Evolutionary conservation across 192 early-diverging fungal genomes (phyloP), one percentile per base, ranked within the genome.

Genomic region (Coemansia sp.): DNA sequence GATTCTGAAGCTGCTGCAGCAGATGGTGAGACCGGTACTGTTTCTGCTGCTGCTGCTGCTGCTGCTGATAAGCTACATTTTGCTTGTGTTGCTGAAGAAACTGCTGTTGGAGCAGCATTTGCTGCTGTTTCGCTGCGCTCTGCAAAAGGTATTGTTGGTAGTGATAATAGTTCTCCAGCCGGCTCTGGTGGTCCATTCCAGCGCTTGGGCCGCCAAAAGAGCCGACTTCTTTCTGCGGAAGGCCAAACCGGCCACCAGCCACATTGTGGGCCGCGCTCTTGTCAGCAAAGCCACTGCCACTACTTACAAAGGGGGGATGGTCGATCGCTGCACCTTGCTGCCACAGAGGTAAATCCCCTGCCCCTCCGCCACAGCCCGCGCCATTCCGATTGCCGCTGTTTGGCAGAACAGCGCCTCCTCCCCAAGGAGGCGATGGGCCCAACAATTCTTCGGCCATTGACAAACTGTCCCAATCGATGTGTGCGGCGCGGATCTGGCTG

Each of bases 391-490:
- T 71, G 34, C 48, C 58, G 25, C 58, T 58, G 25, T 23, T 13
- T 13, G 7, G 18, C 15, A 43, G 40, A 18, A 13, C 40, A 18
- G 40, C 40, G 40, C 40, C 40, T 43, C 40, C 40, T 18, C 40
- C 12, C 12, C 15, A 18, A 26, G 9, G 25, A 13, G 48, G 23
- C 23, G 48, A 51, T 7, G 48, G 9, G 1, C 48, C 48, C 67
- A 59, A 70, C 61, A 63, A 28, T 57, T 74, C 78, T 34, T 80
- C 78, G 67, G 72, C 58, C 72, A 72, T 72, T 29, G 78, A 80
- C 64, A 74, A 53, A 35, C 72, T 74, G 63, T 80, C 78, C 78
- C 78, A 80, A 59, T 80, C 78, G 18, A 80, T 80, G 46, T 75
- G 78, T 18, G 78, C 78, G 1, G 78, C 78, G 8, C 78, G 78